Evolutionary conservation across 768 basidiomycete genomes (phyloP).

Genomic region (Mycena epipterygia): DNA sequence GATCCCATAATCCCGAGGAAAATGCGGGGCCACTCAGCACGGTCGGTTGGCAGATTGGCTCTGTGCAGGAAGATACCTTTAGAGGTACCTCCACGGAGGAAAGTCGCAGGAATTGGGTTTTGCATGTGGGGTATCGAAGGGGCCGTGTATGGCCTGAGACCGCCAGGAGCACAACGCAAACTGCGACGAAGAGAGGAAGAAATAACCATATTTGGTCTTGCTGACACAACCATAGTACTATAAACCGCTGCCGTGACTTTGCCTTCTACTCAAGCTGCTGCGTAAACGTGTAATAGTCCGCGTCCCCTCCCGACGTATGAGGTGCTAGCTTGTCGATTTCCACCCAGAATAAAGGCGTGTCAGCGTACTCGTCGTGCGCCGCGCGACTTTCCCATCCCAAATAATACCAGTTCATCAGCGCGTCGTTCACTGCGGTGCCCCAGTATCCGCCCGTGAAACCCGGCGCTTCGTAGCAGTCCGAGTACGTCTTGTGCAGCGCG

Average conservation of each 20-base stretch:
- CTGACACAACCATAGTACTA: no score
- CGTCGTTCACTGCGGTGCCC: constrained; percentile 27
- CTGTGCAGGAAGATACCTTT: constrained; percentile 80
- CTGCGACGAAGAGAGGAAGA: not conserved
- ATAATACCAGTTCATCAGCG: constrained; percentile 24
- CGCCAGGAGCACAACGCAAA: not conserved
- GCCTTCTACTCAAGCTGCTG: constrained; percentile 27
- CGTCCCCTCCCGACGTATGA: constrained; percentile 7
- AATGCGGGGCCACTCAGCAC: constrained; percentile 67
- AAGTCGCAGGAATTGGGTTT: constrained; percentile 65
- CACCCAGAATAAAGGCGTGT: constrained; percentile 24
- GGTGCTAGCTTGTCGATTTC: constrained; percentile 26
- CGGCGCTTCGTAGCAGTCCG: constrained; percentile 27
- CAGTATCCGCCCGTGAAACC: constrained; percentile 30
- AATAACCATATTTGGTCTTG: no score
- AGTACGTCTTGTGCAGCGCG: constrained; percentile 27
- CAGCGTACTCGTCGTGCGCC: constrained; percentile 20
- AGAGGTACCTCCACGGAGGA: constrained; percentile 82
- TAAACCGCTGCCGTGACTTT: no score
- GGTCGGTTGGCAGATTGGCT: constrained; percentile 64
- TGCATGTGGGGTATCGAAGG: constrained; percentile 17
- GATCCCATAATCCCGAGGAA: constrained; percentile 87
- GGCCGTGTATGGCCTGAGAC: not conserved
- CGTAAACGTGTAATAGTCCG: constrained; percentile 24
- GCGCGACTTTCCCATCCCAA: constrained; percentile 23